These are phyloP conservation scores for Auricularia sp. DNA, from an alignment of 768 basidiomycete genomes.

Conservation along the genomic window DNA sequence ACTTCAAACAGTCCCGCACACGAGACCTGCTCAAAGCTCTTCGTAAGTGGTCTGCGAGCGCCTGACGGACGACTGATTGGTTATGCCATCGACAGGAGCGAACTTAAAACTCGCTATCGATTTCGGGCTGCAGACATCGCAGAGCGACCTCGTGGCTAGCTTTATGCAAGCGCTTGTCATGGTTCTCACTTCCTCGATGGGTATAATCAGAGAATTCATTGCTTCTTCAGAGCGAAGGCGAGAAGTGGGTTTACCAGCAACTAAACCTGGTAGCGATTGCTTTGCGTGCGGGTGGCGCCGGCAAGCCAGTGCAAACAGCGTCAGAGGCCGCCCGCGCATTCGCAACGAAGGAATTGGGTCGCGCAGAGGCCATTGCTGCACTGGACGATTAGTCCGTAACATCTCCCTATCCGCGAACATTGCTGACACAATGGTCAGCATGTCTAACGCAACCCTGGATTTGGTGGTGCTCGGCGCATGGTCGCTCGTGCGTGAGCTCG, in stretches of 20 bases:
- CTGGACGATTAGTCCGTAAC: constrained; percentile 79
- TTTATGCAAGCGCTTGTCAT: constrained; percentile 93
- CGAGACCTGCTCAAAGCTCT: constrained; percentile 67
- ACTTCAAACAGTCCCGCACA: constrained; percentile 54
- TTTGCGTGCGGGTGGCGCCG: constrained; percentile 53
- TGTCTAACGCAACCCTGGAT: constrained; percentile 85
- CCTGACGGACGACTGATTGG: constrained; percentile 4
- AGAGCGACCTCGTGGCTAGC: constrained; percentile 78
- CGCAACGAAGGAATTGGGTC: constrained; percentile 76
- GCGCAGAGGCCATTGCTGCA: constrained; percentile 64
- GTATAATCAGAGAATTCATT: too few species aligned
- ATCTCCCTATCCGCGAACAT: not conserved
- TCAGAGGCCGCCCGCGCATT: constrained; percentile 72
- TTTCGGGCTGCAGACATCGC: constrained; percentile 68
- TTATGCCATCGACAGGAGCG: constrained; percentile 33
- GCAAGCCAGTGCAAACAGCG: constrained; percentile 67
- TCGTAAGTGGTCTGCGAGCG: constrained; percentile 35
- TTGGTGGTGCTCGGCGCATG: constrained; percentile 74
- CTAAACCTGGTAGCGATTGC: constrained; percentile 59
- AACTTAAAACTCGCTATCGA: constrained; percentile 92
- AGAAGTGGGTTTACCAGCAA: constrained; percentile 74
- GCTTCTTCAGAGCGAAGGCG: constrained; percentile 57
- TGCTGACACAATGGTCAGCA: constrained; percentile 28
- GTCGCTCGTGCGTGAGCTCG: constrained; percentile 48
- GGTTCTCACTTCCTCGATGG: constrained; percentile 17